Evolutionary conservation across 495 filamentous ascomycete species (phyloP).

Genomic region (Neurospora sp.): DNA sequence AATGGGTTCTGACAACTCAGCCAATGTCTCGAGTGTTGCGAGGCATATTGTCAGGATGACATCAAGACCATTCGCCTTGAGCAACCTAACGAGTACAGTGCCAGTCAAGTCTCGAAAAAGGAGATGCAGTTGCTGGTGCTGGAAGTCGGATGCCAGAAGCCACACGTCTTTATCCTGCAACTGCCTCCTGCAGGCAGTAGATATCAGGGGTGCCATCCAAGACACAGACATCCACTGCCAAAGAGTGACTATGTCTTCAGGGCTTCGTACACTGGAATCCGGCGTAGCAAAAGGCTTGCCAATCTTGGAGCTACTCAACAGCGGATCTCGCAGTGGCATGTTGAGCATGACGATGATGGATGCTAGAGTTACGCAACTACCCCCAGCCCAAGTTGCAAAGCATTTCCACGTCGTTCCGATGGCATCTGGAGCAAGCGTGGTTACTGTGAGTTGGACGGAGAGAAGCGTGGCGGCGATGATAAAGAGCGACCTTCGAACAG

Average conservation of each 20-base stretch:
- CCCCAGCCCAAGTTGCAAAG: conserved; percentile 2
- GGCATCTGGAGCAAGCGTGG: conserved; percentile 5
- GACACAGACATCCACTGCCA: conserved; percentile 79
- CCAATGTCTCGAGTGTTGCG: conserved; percentile 49
- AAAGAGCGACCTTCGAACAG: conserved; percentile 15
- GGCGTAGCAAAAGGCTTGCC: conserved; percentile 47
- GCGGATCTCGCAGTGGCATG: conserved; percentile 63
- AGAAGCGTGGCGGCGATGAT: conserved; percentile 13
- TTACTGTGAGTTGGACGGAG: conserved; percentile 5
- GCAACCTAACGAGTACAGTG: conserved; percentile 54
- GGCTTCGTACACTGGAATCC: conserved; percentile 53
- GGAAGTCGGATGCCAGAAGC: conserved; percentile 63
- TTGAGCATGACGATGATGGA: conserved; percentile 45
- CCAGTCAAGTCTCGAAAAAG: conserved; percentile 64
- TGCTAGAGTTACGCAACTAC: conserved; percentile 6
- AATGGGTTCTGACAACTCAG: conserved; percentile 56
- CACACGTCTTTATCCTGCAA: conserved; percentile 72
- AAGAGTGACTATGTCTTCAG: conserved; percentile 68
- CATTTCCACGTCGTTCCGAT: conserved; percentile 1
- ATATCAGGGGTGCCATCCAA: conserved; percentile 70
- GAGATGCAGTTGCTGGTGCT: conserved; percentile 59
- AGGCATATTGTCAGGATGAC: conserved; percentile 54
- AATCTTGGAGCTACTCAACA: conserved; percentile 49
- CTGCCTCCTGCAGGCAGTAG: conserved; percentile 47
- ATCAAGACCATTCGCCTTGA: conserved; percentile 67